phyloP scores from a whole-genome alignment of 2,329 filamentous ascomycete genomes.

The Calonectria ilicicola region DNA sequence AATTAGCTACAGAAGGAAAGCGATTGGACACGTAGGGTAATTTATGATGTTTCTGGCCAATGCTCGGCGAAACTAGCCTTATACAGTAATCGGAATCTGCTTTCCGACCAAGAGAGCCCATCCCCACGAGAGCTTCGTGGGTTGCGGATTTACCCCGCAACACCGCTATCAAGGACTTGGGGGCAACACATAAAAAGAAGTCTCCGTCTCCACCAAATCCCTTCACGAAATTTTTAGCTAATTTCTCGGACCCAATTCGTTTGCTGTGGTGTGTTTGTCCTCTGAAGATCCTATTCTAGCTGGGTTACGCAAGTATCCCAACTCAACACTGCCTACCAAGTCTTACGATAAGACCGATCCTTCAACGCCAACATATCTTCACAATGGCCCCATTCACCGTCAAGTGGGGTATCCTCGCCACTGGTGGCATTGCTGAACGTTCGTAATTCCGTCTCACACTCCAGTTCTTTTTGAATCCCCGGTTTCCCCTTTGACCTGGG shows the following conservation, averaged over 20 bases:
- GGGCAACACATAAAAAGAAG: slow-evolving; percentile 12
- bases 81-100: neutral
- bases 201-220: neutral
- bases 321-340: too few species aligned
- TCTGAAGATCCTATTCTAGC: neutral
- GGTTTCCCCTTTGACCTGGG: neutral
- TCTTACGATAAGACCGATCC: neutral
- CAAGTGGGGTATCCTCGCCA: slow-evolving; percentile 72
- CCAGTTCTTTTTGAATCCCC: neutral
- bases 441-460: slow-evolving; percentile 38
- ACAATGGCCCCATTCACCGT: slow-evolving; percentile 57
- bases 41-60: neutral
- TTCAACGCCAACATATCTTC: neutral
- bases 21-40: neutral
- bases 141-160: slow-evolving; percentile 15
- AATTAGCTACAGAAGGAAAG: neutral
- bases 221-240: neutral
- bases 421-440: slow-evolving; percentile 70
- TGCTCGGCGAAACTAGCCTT: slow-evolving; percentile 17
- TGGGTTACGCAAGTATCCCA: neutral
- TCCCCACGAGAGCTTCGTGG: neutral
- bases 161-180: neutral
- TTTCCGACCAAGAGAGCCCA: neutral
- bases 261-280: neutral
- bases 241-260: neutral